Base-by-base conservation (phyloP, 148 eudicot species). In the Oxyria digyna region DNA sequence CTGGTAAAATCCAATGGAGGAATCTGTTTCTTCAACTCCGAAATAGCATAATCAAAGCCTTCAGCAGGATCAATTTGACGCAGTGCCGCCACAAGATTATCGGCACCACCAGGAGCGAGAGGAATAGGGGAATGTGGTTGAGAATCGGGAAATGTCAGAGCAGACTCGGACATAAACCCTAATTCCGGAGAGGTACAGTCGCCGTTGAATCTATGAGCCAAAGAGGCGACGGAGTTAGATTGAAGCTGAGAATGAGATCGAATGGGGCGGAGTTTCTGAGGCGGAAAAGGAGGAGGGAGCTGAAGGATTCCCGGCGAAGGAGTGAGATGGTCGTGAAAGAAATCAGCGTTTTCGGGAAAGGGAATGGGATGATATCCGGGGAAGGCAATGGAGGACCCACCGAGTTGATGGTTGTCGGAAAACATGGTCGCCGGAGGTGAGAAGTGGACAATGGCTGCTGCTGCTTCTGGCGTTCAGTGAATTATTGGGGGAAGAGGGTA, bases 261-360 rank as follows among this genome's bases (percentile, higher is more conserved):
- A 27, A 83, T 76, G 9, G 87, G 84, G 0, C 84, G 87, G 71
- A 83, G 87, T 71, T 83, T 83, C 80, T 83, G 84, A 3, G 76
- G 85, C 21, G 77, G 76, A 0, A 20, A 69, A 15, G 42, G 78
- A 29, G 55, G n/a, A 17, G 20, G 57, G 3, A 33, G 9, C 38
- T 20, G 67, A 50, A 41, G 46, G 37, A 32, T 27, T 66, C n/a
- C 71, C 71, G 59, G 62, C 38, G 74, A 52, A 10, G 42, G 68
- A 71, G 67, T 76, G 33, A 46, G 54, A 71, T 65, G 52, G 23
- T 33, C 43, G 65, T 40, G 71, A 4, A 24, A 73, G 11, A 57
- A 17, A 67, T 42, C 71, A 18, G 70, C 33, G 67, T 62, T 35
- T 66, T 71, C 67, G 8, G 78, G 78, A 46, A 76, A 76, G n/a